These are phyloP conservation scores for Poronia punctata DNA, from an alignment of 495 filamentous ascomycete species.

Conservation along the genomic window DNA sequence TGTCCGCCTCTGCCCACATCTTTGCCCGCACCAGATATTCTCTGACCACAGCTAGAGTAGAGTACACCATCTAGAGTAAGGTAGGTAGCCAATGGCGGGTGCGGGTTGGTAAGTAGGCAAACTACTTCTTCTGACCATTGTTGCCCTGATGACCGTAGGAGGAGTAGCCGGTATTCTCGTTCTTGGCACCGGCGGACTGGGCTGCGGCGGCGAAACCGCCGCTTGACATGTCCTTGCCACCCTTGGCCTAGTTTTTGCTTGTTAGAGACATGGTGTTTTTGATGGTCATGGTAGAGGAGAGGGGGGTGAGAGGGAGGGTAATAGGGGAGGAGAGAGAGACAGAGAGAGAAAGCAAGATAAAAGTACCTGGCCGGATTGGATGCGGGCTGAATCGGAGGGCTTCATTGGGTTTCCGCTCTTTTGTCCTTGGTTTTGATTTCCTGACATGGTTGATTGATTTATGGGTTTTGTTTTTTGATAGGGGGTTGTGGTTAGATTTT, in stretches of 20 bases:
- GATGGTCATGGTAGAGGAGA: not conserved
- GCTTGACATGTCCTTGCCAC: constrained; percentile 14
- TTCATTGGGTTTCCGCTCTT: constrained; percentile 1
- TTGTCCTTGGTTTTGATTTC: not conserved
- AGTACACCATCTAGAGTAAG: too few species aligned
- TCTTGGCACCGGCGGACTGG: constrained; percentile 10
- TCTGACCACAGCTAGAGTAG: too few species aligned
- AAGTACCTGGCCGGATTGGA: constrained; percentile 21
- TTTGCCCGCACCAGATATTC: too few species aligned
- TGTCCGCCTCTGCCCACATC: too few species aligned
- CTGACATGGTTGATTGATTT: too few species aligned
- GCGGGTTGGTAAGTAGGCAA: too few species aligned
- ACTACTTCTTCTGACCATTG: too few species aligned
- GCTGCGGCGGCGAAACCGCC: constrained; percentile 14
- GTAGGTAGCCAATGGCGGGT: too few species aligned
- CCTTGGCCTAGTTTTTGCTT: constrained; percentile 5
- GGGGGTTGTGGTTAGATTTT: too few species aligned
- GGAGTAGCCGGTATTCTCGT: not conserved
- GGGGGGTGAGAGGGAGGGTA: not conserved
- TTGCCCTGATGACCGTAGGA: not conserved
- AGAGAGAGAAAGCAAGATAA: not conserved
- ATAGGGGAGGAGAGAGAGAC: not conserved
- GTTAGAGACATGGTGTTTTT: not conserved
- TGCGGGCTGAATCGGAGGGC: constrained; percentile 5
- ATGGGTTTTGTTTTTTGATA: too few species aligned